Evolutionary conservation across 2,329 filamentous ascomycete species (phyloP).

Genomic region (Myriosclerotinia curreyana): DNA sequence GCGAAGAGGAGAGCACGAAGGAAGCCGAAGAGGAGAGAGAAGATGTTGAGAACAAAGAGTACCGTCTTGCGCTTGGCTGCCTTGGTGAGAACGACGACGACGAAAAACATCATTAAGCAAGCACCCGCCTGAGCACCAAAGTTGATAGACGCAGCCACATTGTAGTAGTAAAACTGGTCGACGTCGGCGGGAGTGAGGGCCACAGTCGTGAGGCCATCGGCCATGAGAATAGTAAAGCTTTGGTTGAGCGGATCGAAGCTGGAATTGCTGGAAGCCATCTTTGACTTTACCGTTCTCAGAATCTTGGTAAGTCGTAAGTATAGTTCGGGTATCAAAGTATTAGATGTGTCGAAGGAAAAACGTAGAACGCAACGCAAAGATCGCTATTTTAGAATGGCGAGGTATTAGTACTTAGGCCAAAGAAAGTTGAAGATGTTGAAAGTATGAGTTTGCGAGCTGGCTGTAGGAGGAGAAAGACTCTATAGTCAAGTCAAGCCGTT

Average conservation of each 20-base stretch:
- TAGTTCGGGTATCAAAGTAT: background rate
- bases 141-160: conserved; percentile 51
- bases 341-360: background rate
- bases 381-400: background rate
- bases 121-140: conserved; percentile 60
- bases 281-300: background rate
- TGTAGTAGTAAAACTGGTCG: conserved; percentile 47
- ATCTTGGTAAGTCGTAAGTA: background rate
- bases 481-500: background rate
- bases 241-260: conserved; percentile 52
- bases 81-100: conserved; percentile 57
- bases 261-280: conserved; percentile 7
- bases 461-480: background rate
- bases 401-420: background rate
- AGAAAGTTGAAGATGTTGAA: background rate
- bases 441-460: background rate
- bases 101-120: conserved; percentile 53
- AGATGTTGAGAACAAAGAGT: conserved; percentile 58
- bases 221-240: conserved; percentile 46
- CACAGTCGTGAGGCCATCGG: conserved; percentile 45
- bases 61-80: conserved; percentile 54
- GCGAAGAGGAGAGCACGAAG: conserved; percentile 49
- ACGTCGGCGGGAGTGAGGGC: conserved; percentile 44
- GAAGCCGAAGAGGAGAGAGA: conserved; percentile 54
- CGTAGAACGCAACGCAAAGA: background rate